phyloP scores from a whole-genome alignment of 371 early-diverging fungal genomes.

The Haplosporangium sp. region DNA sequence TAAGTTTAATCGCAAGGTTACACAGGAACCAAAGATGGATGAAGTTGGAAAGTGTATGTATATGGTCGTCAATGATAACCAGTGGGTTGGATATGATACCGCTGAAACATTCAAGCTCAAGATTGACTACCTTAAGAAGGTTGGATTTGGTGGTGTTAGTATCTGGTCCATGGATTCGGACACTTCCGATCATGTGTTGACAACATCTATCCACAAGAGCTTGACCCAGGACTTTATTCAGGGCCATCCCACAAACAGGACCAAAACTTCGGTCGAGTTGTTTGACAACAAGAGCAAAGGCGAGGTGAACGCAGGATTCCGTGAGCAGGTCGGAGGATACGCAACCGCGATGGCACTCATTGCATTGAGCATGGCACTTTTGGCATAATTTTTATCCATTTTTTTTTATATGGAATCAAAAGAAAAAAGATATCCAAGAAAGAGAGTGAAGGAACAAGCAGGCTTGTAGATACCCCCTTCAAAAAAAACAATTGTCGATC shows the following conservation, averaged over 20 bases:
- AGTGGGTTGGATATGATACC: constrained; percentile 49
- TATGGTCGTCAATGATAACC: constrained; percentile 50
- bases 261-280: neutral
- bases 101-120: constrained; percentile 46
- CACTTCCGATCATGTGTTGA: constrained; percentile 38
- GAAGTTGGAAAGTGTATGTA: constrained; percentile 48
- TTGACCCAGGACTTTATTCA: constrained; percentile 24
- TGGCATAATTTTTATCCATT: constrained; percentile 20
- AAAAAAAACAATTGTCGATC: neutral
- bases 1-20: constrained; percentile 30
- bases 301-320: neutral
- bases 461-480: neutral
- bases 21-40: constrained; percentile 40
- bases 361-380: constrained; percentile 23
- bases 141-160: constrained; percentile 48
- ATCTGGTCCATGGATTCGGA: constrained; percentile 58
- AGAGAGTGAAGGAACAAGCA: neutral
- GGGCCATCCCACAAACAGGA: neutral
- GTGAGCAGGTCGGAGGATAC: constrained; percentile 7
- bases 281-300: constrained; percentile 3
- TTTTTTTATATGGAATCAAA: neutral
- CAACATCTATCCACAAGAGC: constrained; percentile 31
- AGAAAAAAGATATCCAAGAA: neutral
- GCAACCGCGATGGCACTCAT: constrained; percentile 26
- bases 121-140: constrained; percentile 38